These are phyloP conservation scores for Pythium diclinum DNA, from an alignment of 352 stramenopile species.

Conservation along the genomic window DNA sequence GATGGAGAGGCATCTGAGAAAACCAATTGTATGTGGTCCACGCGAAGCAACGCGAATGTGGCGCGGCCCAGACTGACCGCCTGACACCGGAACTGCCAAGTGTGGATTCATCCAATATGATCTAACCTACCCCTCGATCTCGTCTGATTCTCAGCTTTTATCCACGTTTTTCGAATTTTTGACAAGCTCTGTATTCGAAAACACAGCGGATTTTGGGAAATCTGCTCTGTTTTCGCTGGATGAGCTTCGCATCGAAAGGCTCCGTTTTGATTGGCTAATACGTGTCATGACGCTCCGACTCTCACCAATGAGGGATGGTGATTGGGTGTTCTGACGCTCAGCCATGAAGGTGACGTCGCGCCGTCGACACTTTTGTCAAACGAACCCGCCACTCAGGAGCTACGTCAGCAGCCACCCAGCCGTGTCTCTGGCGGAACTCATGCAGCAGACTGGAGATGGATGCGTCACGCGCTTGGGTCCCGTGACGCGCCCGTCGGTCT, in stretches of 20 bases:
- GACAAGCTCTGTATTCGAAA: not conserved
- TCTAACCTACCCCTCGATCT: not conserved
- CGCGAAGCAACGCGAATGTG: not conserved
- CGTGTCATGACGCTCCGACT: not conserved
- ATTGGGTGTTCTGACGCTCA: constrained; percentile 2
- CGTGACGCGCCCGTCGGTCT: not conserved
- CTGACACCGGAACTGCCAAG: not conserved
- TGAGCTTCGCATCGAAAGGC: not conserved
- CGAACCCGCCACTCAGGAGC: not conserved
- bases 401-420: constrained; percentile 6
- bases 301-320: not conserved
- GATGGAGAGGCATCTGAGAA: not conserved
- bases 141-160: not conserved
- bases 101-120: not conserved
- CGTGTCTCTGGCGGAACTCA: constrained; percentile 2
- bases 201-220: not conserved
- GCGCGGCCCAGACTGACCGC: not conserved
- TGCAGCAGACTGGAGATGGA: not conserved
- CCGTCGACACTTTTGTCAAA: constrained; percentile 1
- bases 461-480: not conserved
- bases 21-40: not conserved
- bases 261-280: constrained; percentile 8
- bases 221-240: not conserved
- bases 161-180: not conserved
- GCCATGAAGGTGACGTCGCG: constrained; percentile 3